These are phyloP conservation scores for Verticillium dahliae DNA, from an alignment of 2,329 filamentous ascomycete genomes.

Conservation along the genomic window DNA sequence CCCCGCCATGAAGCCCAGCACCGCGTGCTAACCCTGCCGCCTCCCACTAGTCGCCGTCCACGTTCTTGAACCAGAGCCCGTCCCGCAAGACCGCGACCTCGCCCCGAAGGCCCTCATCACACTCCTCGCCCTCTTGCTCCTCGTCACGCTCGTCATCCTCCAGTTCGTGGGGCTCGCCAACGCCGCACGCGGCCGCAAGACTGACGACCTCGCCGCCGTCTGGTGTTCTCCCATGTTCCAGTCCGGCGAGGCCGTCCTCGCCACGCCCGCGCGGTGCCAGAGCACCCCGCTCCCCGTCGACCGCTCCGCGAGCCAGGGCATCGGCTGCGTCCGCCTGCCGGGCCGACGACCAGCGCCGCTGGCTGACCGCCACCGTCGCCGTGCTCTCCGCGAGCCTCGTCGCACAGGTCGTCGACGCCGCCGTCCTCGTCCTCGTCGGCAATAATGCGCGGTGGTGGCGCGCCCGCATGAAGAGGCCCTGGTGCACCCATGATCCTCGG, in stretches of 20 bases:
- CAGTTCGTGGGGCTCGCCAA: conserved; percentile 8
- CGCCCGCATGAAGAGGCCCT: conserved; percentile 7
- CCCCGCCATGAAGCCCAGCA: too few relatives aligned
- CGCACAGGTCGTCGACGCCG: conserved; percentile 5
- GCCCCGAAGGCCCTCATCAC: conserved; percentile 8
- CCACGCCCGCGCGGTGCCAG: conserved; percentile 3
- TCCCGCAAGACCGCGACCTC: conserved; percentile 4
- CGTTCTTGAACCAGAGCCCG: conserved; percentile 1
- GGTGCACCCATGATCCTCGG: conserved; percentile 12
- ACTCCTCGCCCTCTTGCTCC: conserved; percentile 5
- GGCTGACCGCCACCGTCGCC: conserved; percentile 9
- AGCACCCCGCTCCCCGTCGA: not conserved
- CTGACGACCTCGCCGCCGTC: conserved; percentile 1
- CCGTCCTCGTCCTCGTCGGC: conserved; percentile 5
- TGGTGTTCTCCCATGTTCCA: conserved; percentile 13
- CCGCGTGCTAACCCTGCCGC: not conserved
- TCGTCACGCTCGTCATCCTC: conserved; percentile 5
- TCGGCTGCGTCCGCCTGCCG: conserved; percentile 9
- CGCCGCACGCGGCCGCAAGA: conserved; percentile 1
- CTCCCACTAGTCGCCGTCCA: not conserved
- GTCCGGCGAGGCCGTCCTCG: conserved; percentile 3
- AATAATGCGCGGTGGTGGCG: conserved; percentile 4
- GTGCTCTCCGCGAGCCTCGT: conserved; percentile 6
- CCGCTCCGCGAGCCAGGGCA: conserved; percentile 4
- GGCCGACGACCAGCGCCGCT: conserved; percentile 6